A percentile compares a stretch with the other conserved stretches of the same genome.
phyloP scores from a whole-genome alignment of 495 filamentous ascomycete genomes.

The Xylaria bambusicola region DNA sequence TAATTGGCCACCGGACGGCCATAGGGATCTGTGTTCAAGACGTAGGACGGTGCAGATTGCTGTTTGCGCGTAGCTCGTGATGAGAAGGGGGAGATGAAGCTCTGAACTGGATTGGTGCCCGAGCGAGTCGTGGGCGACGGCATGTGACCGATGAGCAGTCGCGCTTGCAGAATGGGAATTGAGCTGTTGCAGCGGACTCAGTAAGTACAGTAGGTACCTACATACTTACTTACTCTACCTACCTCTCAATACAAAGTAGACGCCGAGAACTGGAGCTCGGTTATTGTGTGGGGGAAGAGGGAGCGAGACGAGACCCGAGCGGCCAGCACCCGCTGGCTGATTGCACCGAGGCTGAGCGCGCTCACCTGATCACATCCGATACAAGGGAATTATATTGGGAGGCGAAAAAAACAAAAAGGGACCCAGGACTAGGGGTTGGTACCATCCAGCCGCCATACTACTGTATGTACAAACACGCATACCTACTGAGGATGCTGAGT shows the following conservation, averaged over 20 bases:
- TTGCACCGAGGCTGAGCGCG: slow-evolving; percentile 19
- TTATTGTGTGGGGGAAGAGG: slow-evolving; percentile 12
- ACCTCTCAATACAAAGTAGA: not conserved
- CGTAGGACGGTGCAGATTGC: slow-evolving; percentile 11
- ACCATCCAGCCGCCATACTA: not conserved
- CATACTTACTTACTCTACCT: too few species aligned
- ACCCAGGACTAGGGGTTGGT: not conserved
- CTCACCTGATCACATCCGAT: slow-evolving; percentile 20
- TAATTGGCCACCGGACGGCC: slow-evolving; percentile 2
- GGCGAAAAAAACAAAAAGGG: slow-evolving; percentile 1
- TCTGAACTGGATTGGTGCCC: slow-evolving; percentile 14
- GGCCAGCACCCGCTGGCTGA: slow-evolving; percentile 9
- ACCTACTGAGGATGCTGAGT: too few species aligned
- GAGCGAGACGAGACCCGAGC: not conserved
- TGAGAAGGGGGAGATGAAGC: not conserved
- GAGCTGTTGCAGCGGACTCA: not conserved
- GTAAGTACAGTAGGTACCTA: not conserved
- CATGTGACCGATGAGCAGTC: slow-evolving; percentile 20
- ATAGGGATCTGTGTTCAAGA: not conserved
- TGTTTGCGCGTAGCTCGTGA: slow-evolving; percentile 4
- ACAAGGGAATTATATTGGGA: slow-evolving; percentile 10
- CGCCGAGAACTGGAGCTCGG: slow-evolving; percentile 7
- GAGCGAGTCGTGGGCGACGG: slow-evolving; percentile 16
- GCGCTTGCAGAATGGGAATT: slow-evolving; percentile 16
- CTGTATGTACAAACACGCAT: too few species aligned